Evolutionary conservation across 2,329 filamentous ascomycete species (phyloP).

Genomic region (Neofusicoccum umdonicola): DNA sequence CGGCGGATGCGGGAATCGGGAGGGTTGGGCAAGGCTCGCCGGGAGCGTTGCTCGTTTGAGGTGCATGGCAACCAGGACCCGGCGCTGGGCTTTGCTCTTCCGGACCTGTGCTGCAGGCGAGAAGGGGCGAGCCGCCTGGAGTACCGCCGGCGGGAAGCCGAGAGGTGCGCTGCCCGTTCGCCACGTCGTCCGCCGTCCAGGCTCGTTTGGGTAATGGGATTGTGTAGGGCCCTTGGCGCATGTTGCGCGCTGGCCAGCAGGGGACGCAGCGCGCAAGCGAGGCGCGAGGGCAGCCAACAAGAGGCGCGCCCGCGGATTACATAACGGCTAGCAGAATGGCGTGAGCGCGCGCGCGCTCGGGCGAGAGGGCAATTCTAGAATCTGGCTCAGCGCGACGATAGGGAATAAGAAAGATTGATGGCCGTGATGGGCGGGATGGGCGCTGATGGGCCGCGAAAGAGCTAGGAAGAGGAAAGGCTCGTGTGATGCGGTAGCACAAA

Average conservation of each 20-base stretch:
- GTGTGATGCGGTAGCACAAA: conserved; percentile 13
- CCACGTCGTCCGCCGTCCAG: conserved; percentile 11
- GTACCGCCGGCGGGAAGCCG: conserved; percentile 13
- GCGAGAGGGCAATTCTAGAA: conserved; percentile 12
- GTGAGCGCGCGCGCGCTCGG: conserved; percentile 12
- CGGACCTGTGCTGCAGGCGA: conserved; percentile 13
- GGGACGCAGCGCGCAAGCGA: not conserved
- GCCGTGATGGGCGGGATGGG: conserved; percentile 13
- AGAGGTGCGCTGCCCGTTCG: conserved; percentile 9
- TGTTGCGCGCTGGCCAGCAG: conserved; percentile 11
- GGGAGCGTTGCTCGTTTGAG: conserved; percentile 14
- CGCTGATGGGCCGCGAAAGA: conserved; percentile 12
- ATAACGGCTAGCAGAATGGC: conserved; percentile 11
- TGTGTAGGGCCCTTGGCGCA: conserved; percentile 13
- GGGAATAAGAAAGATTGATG: conserved; percentile 8
- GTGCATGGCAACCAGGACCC: not conserved
- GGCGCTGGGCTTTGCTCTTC: conserved; percentile 10
- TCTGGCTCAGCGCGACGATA: conserved; percentile 1
- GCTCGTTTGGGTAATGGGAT: conserved; percentile 15
- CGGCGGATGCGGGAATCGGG: conserved; percentile 4
- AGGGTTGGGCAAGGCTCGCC: conserved; percentile 5
- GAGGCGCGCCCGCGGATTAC: conserved; percentile 4
- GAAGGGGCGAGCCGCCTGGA: conserved; percentile 12
- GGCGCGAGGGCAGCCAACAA: not conserved
- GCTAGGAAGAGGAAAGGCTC: conserved; percentile 14